phyloP scores from a whole-genome alignment of 2,329 filamentous ascomycete species.

The Talaromyces sp. region DNA sequence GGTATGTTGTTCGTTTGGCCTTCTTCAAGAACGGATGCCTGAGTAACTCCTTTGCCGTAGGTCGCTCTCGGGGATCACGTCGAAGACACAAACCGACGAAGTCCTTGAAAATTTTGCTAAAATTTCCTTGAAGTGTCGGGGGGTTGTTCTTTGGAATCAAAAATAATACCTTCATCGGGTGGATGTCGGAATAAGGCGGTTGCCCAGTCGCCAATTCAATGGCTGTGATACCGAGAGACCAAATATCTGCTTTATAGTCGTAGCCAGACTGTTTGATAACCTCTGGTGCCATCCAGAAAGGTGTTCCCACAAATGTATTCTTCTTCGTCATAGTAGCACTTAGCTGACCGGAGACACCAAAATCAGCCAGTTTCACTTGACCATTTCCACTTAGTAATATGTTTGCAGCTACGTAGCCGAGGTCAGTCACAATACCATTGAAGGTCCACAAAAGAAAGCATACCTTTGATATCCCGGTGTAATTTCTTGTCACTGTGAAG shows the following conservation, averaged over 20 bases:
- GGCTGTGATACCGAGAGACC: slow-evolving; percentile 93
- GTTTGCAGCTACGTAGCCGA: slow-evolving; percentile 68
- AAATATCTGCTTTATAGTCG: slow-evolving; percentile 96
- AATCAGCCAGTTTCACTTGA: slow-evolving; percentile 95
- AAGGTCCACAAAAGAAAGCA: not conserved
- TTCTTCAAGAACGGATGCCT: slow-evolving; percentile 86
- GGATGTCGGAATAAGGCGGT: slow-evolving; percentile 91
- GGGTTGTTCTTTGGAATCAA: slow-evolving; percentile 93
- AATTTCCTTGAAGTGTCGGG: slow-evolving; percentile 75
- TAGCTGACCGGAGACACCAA: slow-evolving; percentile 92
- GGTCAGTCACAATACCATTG: not conserved
- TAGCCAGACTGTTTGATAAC: slow-evolving; percentile 98
- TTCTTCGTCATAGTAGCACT: slow-evolving; percentile 99
- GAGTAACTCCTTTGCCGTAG: slow-evolving; percentile 79
- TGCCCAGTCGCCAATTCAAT: slow-evolving; percentile 88
- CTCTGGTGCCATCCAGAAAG: slow-evolving; percentile 99
- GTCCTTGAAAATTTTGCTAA: slow-evolving; percentile 78
- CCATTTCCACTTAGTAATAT: slow-evolving; percentile 84
- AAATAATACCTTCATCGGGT: slow-evolving; percentile 97
- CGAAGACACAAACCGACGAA: slow-evolving; percentile 81
- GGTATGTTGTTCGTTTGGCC: slow-evolving; percentile 92
- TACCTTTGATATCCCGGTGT: slow-evolving; percentile 93
- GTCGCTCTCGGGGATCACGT: slow-evolving; percentile 83
- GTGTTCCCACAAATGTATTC: slow-evolving; percentile 96
- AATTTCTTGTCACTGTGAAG: slow-evolving; percentile 93